Conservation (phyloP, 306 rosid genomes). For the Calophaca sinica region DNA sequence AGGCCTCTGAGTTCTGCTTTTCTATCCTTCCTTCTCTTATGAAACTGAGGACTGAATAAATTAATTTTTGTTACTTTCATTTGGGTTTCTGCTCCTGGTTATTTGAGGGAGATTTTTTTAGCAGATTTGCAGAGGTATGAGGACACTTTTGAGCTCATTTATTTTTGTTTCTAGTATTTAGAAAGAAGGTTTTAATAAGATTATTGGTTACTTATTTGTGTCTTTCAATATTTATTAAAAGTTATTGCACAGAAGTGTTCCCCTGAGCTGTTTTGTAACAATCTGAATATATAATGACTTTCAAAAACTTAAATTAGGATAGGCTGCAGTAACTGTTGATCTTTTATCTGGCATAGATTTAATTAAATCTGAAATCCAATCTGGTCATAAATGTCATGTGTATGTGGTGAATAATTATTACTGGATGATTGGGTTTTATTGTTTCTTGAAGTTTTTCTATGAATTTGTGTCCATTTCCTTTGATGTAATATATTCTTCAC, state of each 20-base stretch:
- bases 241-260: background rate
- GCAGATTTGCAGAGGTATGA: conserved; percentile 13
- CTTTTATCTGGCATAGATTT: conserved; percentile 22
- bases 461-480: conserved; percentile 32
- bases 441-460: conserved; percentile 32
- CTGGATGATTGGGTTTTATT: conserved; percentile 9
- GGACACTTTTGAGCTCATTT: conserved; percentile 4
- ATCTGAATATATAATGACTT: conserved; percentile 2
- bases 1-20: background rate
- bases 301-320: conserved; percentile 27
- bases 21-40: background rate
- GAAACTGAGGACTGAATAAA: conserved; percentile 4
- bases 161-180: conserved; percentile 16
- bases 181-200: conserved; percentile 11
- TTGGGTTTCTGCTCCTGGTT: conserved; percentile 14
- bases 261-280: background rate
- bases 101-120: background rate
- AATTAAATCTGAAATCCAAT: background rate
- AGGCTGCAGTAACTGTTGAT: background rate
- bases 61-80: conserved; percentile 23
- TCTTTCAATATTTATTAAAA: background rate
- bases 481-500: conserved; percentile 38
- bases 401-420: conserved; percentile 32
- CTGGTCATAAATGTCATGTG: background rate
- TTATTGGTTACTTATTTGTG: background rate